A percentile compares a stretch with the other conserved stretches of the same genome.
Evolutionary conservation across 2,329 filamentous ascomycete species (phyloP).

Genomic region (Aspergillus sp.): DNA sequence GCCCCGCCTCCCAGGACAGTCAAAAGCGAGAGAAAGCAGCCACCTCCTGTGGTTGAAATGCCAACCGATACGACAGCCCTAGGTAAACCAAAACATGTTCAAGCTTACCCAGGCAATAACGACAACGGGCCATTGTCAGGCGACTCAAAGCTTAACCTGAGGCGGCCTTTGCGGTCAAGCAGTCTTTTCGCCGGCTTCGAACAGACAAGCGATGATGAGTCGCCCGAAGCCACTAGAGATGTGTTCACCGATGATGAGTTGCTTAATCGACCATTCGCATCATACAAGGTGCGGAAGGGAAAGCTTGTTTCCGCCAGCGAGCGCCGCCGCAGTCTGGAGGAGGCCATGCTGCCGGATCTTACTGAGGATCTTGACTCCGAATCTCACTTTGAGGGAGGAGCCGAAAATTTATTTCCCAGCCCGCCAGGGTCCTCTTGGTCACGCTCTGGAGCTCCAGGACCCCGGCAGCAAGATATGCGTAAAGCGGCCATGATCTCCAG

Average conservation of each 20-base stretch:
- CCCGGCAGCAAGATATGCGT: constrained; percentile 65
- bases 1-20: constrained; percentile 35
- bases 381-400: constrained; percentile 22
- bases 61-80: constrained; percentile 20
- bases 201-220: constrained; percentile 57
- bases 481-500: constrained; percentile 78
- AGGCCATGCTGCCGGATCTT: constrained; percentile 35
- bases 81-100: constrained; percentile 49
- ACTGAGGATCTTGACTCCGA: constrained; percentile 38
- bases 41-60: constrained; percentile 40
- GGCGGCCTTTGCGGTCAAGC: constrained; percentile 72
- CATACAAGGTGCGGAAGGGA: constrained; percentile 43
- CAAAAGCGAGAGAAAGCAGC: constrained; percentile 26
- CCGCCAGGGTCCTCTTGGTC: constrained; percentile 18
- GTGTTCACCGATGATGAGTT: constrained; percentile 47
- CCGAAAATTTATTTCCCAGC: constrained; percentile 9
- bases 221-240: constrained; percentile 25
- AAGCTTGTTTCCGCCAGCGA: constrained; percentile 41
- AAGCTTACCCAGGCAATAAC: constrained; percentile 76
- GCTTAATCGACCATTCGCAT: constrained; percentile 45
- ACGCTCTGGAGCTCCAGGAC: constrained; percentile 38
- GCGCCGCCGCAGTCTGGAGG: constrained; percentile 31
- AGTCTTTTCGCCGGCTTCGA: constrained; percentile 88
- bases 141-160: constrained; percentile 58
- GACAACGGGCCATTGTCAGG: constrained; percentile 72